Evolutionary conservation across 1,284 basidiomycete genomes (phyloP), one percentile per base, ranked within the genome.

Genomic region (Ustilago vetiveriae): DNA sequence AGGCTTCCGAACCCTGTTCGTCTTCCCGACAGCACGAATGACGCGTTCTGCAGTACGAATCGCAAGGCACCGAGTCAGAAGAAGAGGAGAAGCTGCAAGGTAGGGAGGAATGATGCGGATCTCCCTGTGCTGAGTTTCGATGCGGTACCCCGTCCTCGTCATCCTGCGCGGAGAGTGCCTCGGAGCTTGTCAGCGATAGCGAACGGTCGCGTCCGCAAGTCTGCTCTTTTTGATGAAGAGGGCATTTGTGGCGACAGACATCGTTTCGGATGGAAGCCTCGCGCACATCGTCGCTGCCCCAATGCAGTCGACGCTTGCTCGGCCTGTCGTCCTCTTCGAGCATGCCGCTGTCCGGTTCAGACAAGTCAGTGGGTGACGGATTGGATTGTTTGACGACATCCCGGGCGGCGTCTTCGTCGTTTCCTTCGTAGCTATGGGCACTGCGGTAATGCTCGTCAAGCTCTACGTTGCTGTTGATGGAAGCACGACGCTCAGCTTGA

Each of bases 211-310:
- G 44, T 2, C 16, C 23, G 21, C 35, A 44, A 2, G 19, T 19
- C 13, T 50, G 27, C 10, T n/a, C 8, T 11, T 37, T 9, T 6
- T 35, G 2, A 2, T 3, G 23, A 1, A 11, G 24, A 16, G 22
- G 17, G 13, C 46, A 41, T 10, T 26, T 33, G 43, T 51, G 46
- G n/a, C 40, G 55, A n/a, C 63, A 59, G 10, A 14, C 1, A 0
- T 46, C 47, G 16, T 14, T 30, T 5, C 46, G 65, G 21, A 56
- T 33, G 2, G 52, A 55, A 2, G 56, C 54, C 26, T 65, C 48
- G 10, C 68, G 59, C 6, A 65, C 37, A 10, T 57, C 44, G 32
- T 76, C 65, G 38, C 69, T 72, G 16, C 74, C 74, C 74, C 74
- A 76, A 21, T 76, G 74, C 13, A 60, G 44, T 22, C 67, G 49